These are phyloP conservation scores for Didymella lethalis DNA, from an alignment of 2,329 filamentous ascomycete genomes.

Conservation along the genomic window DNA sequence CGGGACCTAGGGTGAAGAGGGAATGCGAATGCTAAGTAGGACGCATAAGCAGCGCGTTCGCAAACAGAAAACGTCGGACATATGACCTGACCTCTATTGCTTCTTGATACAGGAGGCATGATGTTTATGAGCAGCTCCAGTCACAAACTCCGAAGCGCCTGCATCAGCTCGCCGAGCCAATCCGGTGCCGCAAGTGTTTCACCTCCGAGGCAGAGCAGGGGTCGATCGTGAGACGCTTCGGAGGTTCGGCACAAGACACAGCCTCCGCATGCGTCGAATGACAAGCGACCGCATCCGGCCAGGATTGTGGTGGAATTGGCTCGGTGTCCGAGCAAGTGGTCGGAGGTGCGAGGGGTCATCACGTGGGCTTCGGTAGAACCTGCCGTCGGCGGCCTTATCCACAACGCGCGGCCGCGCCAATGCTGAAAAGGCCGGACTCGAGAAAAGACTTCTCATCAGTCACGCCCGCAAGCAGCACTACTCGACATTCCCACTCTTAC, in stretches of 20 bases:
- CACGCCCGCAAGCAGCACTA: background rate
- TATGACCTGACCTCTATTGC: slow-evolving; percentile 33
- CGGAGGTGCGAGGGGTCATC: background rate
- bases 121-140: slow-evolving; percentile 25
- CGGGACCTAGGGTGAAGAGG: slow-evolving; percentile 20
- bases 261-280: background rate
- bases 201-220: slow-evolving; percentile 34
- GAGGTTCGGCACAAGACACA: slow-evolving; percentile 15
- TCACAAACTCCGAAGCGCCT: slow-evolving; percentile 23
- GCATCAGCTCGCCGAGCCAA: slow-evolving; percentile 23
- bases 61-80: slow-evolving; percentile 36
- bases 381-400: slow-evolving; percentile 14
- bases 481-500: background rate
- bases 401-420: slow-evolving; percentile 3
- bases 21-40: slow-evolving; percentile 25
- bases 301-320: slow-evolving; percentile 3
- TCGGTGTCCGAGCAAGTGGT: background rate
- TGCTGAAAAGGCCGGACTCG: slow-evolving; percentile 3
- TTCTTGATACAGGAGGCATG: slow-evolving; percentile 24
- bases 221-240: slow-evolving; percentile 33
- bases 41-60: slow-evolving; percentile 31
- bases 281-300: background rate
- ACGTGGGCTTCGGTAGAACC: slow-evolving; percentile 17
- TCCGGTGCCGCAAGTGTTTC: slow-evolving; percentile 32
- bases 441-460: slow-evolving; percentile 19